phyloP scores from a whole-genome alignment of 768 basidiomycete genomes.

The Calvatia gigantea region DNA sequence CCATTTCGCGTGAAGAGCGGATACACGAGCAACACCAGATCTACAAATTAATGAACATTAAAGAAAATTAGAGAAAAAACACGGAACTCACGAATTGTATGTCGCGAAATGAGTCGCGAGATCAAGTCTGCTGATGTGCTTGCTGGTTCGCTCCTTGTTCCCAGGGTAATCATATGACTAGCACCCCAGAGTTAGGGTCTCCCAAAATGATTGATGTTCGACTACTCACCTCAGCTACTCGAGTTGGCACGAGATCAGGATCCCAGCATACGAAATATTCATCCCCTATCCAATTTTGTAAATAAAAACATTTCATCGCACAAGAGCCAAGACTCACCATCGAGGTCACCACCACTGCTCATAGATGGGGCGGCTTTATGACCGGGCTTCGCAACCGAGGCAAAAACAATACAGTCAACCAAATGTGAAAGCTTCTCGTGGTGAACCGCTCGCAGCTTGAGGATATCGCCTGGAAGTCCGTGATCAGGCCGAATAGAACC shows the following conservation, averaged over 20 bases:
- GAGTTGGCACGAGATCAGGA: conserved; percentile 52
- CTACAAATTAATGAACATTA: conserved; percentile 26
- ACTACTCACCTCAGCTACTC: conserved; percentile 45
- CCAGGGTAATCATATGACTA: conserved; percentile 70
- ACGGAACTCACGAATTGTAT: conserved; percentile 51
- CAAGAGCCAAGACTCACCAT: conserved; percentile 31
- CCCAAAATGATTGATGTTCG: neutral
- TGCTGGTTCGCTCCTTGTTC: conserved; percentile 49
- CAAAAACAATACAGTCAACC: conserved; percentile 67
- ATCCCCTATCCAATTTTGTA: conserved; percentile 38
- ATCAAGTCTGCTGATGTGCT: conserved; percentile 48
- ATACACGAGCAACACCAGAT: conserved; percentile 52
- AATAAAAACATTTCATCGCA: neutral
- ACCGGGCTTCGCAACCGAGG: conserved; percentile 51
- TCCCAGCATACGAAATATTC: conserved; percentile 73
- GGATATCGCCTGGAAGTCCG: conserved; percentile 45
- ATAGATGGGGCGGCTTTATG: conserved; percentile 64
- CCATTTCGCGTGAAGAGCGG: conserved; percentile 60
- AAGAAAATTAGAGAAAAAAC: neutral
- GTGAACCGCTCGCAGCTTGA: conserved; percentile 60
- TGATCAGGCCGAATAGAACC: neutral
- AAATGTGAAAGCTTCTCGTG: conserved; percentile 49
- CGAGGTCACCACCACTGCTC: conserved; percentile 68
- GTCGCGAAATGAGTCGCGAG: conserved; percentile 64
- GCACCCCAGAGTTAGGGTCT: neutral